phyloP scores from a whole-genome alignment of 768 basidiomycete species.

The Tylopilus subfusipes region DNA sequence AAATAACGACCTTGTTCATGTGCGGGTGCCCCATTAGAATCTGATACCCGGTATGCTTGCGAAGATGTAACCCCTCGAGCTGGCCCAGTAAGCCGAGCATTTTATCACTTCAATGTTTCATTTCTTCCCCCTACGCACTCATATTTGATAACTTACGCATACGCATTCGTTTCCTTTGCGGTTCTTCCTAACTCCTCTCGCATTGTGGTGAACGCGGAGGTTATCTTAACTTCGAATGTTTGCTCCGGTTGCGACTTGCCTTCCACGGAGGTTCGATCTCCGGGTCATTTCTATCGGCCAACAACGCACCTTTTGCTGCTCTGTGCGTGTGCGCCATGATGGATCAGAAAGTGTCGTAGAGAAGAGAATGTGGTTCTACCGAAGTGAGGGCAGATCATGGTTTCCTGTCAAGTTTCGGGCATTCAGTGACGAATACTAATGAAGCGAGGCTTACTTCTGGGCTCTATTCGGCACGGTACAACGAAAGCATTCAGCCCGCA shows the following conservation, averaged over 20 bases:
- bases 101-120: constrained; percentile 16
- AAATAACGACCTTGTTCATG: constrained; percentile 16
- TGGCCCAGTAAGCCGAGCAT: constrained; percentile 17
- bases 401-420: constrained; percentile 8
- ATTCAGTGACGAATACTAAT: not conserved
- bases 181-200: constrained; percentile 10
- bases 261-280: not conserved
- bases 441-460: constrained; percentile 9
- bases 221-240: constrained; percentile 19
- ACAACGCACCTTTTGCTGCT: constrained; percentile 12
- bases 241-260: constrained; percentile 17
- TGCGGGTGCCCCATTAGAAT: constrained; percentile 5
- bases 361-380: constrained; percentile 10
- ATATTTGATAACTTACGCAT: constrained; percentile 22
- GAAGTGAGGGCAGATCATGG: constrained; percentile 2
- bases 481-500: constrained; percentile 4
- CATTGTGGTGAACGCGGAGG: constrained; percentile 15
- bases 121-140: not conserved
- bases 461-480: constrained; percentile 2
- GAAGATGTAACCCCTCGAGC: constrained; percentile 22
- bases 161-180: constrained; percentile 25
- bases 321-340: not conserved
- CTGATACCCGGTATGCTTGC: constrained; percentile 7
- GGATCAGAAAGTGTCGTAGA: not conserved
- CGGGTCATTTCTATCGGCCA: not conserved